Base-by-base conservation (phyloP, 305 asterid species). In the Rubia peregrina region DNA sequence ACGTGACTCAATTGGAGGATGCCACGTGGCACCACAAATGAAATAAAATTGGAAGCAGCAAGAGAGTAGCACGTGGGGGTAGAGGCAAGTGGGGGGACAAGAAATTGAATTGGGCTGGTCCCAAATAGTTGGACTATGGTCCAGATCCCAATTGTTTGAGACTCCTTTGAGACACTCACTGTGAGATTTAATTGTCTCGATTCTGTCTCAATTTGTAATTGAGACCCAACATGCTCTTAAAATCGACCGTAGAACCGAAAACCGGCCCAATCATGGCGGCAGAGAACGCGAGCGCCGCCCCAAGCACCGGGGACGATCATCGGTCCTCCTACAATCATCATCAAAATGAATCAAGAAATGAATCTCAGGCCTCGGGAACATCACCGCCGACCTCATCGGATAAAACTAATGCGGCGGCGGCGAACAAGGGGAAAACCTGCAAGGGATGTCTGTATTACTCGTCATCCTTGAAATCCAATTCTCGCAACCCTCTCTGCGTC, bases 371-470 rank as follows among this genome's bases (percentile, higher is more conserved):
- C 36, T 68, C 83, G 10, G 75, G 56, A 21, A 24, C 77, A 33
- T 9, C 81, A 17, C 46, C 81, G 33, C 44, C 81, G 21, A 51
- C 85, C n/a, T 51, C 84, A 21, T 42, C 42, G 68, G 67, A 44
- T 17, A 38, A 84, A 78, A 44, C 41, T 63, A 75, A 56, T 24
- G 24, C 68, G 26, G 22, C 38, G 55, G 48, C 38, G 24, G 3
- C 74, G 77, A 68, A 68, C 64, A 81, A 78, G 71, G 95, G 88
- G 11, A 91, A 84, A 77, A 89, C 96, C 17, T 91, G 97, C 87
- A 91, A 86, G 74, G 96, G 97, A 5, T 85, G 90, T 77, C 77
- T 91, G 2, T 89, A 86, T 71, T 91, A 89, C 75, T 89, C 97
- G 22, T 88, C 97, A 1, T 77, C 78, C 64, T 72, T 88, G 80